Evolutionary conservation across 768 basidiomycete species (phyloP).

Genomic region (Termitomyces sp.): DNA sequence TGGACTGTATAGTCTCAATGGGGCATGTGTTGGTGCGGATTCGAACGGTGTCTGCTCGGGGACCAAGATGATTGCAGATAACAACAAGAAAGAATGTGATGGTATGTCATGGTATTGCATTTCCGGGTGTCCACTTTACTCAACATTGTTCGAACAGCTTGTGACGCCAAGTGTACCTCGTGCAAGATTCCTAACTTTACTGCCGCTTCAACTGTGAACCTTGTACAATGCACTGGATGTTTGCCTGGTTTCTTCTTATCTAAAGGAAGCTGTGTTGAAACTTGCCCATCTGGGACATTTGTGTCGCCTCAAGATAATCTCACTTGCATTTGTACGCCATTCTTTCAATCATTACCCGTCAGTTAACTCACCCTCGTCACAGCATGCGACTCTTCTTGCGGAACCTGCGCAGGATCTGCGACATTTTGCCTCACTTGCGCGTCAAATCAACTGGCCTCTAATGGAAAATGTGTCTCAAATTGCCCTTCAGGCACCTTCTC

Average conservation of each 20-base stretch:
- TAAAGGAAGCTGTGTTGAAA: constrained; percentile 62
- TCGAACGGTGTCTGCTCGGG: constrained; percentile 68
- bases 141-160: constrained; percentile 40
- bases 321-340: constrained; percentile 65
- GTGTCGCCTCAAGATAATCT: constrained; percentile 67
- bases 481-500: constrained; percentile 72
- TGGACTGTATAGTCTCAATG: constrained; percentile 58
- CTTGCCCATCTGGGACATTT: constrained; percentile 74
- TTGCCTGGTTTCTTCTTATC: constrained; percentile 73
- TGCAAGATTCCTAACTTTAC: constrained; percentile 76
- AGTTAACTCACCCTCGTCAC: background rate
- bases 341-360: background rate
- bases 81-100: constrained; percentile 75
- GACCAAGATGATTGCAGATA: constrained; percentile 68
- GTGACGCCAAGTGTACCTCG: constrained; percentile 73
- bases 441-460: constrained; percentile 60
- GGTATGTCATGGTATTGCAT: constrained; percentile 39
- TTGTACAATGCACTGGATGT: constrained; percentile 75
- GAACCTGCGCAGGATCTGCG: constrained; percentile 63
- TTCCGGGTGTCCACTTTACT: background rate
- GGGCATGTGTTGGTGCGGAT: constrained; percentile 63
- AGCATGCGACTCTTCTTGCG: constrained; percentile 56
- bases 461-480: constrained; percentile 66
- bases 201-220: constrained; percentile 57
- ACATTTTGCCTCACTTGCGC: constrained; percentile 73